phyloP scores from a whole-genome alignment of 2,329 filamentous ascomycete species.

The Pseudocercospora eumusae region DNA sequence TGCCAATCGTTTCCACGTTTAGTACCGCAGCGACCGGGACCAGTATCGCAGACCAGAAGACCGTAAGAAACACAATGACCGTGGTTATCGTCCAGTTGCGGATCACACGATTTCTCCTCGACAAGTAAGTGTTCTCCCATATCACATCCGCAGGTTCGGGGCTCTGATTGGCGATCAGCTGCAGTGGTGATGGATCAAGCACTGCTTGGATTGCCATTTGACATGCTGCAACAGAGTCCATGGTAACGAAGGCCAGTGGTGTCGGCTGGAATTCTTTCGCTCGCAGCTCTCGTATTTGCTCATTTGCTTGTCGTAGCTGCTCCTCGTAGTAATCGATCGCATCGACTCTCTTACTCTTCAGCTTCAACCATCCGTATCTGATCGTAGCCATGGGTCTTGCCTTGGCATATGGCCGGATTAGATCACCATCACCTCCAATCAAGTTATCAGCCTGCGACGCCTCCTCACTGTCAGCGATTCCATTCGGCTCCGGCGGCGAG shows the following conservation, averaged over 20 bases:
- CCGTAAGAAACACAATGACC: conserved; percentile 76
- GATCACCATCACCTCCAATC: conserved; percentile 29
- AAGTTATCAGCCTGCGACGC: conserved; percentile 33
- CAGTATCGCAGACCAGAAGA: conserved; percentile 86
- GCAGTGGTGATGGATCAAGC: conserved; percentile 84
- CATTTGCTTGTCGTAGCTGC: conserved; percentile 75
- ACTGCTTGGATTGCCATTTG: conserved; percentile 97
- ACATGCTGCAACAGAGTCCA: conserved; percentile 88
- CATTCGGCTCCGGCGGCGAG: conserved; percentile 39
- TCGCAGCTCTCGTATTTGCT: conserved; percentile 68
- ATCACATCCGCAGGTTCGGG: conserved; percentile 91
- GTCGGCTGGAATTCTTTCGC: conserved; percentile 75
- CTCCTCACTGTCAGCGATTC: conserved; percentile 27
- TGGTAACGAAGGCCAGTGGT: conserved; percentile 90
- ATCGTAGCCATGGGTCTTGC: conserved; percentile 69
- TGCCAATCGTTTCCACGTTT: conserved; percentile 76
- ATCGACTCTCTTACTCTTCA: conserved; percentile 74
- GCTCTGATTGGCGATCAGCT: conserved; percentile 79
- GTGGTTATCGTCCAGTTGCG: conserved; percentile 82
- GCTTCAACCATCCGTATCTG: conserved; percentile 73
- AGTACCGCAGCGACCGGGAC: conserved; percentile 76
- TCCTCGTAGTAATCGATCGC: conserved; percentile 95
- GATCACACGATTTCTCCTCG: conserved; percentile 70
- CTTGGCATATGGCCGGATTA: conserved; percentile 49
- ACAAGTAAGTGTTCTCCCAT: conserved; percentile 89